Percentiles rank a stretch among this genome's conserved stretches.
phyloP scores from a whole-genome alignment of 345 rosid species.

The Eutrema japonicum region DNA sequence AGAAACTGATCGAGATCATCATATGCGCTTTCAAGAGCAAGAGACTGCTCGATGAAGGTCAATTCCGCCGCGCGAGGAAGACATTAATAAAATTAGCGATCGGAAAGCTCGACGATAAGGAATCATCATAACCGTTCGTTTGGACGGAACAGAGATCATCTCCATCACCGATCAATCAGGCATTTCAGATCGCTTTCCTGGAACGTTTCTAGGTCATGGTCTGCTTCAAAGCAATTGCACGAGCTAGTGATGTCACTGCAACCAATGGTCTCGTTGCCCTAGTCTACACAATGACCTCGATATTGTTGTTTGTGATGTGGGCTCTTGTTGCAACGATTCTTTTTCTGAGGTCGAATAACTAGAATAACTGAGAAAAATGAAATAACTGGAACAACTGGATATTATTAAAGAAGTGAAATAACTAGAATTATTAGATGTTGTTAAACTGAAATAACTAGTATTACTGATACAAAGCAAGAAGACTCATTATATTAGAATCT shows the following conservation, averaged over 20 bases:
- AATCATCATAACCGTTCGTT: slow-evolving; percentile 82
- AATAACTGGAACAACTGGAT: too few relatives aligned
- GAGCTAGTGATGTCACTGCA: slow-evolving; percentile 57
- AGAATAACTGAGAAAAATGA: too few relatives aligned
- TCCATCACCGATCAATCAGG: slow-evolving; percentile 51
- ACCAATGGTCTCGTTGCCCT: slow-evolving; percentile 66
- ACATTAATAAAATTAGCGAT: slow-evolving; percentile 73
- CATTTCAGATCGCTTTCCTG: slow-evolving; percentile 87
- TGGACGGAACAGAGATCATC: slow-evolving; percentile 53
- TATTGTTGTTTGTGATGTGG: slow-evolving; percentile 88
- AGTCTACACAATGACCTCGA: slow-evolving; percentile 65
- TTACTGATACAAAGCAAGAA: too few relatives aligned
- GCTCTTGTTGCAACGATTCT: slow-evolving; percentile 92
- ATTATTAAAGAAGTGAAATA: too few relatives aligned
- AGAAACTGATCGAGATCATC: slow-evolving; percentile 76
- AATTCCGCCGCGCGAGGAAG: slow-evolving; percentile 85
- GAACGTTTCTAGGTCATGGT: slow-evolving; percentile 96
- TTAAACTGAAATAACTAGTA: too few relatives aligned
- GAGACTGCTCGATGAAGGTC: slow-evolving; percentile 71
- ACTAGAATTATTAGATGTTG: too few relatives aligned
- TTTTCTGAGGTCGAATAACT: slow-evolving; percentile 42
- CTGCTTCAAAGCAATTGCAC: slow-evolving; percentile 87
- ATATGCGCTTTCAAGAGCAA: slow-evolving; percentile 57
- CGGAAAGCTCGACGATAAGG: slow-evolving; percentile 84
- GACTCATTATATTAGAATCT: too few relatives aligned